phyloP scores from a whole-genome alignment of 1,139 yeast genomes.

The Taphrina sp. region DNA sequence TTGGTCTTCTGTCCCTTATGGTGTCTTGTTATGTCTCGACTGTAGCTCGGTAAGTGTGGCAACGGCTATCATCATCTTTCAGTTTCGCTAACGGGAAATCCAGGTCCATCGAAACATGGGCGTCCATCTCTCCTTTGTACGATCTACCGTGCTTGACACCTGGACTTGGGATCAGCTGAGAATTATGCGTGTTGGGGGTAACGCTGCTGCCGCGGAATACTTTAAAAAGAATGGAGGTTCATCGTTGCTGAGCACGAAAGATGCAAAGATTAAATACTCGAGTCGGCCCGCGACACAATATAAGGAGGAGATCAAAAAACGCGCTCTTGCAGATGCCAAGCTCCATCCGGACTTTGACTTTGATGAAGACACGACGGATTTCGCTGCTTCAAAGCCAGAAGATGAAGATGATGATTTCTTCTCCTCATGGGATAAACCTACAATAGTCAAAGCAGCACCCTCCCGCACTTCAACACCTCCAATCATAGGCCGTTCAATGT shows the following conservation, averaged over 20 bases:
- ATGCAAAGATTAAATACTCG: conserved; percentile 76
- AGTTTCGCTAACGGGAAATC: no score
- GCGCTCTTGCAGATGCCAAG: conserved; percentile 62
- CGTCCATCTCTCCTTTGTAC: conserved; percentile 92
- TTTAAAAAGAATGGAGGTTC: conserved; percentile 64
- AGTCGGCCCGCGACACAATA: conserved; percentile 75
- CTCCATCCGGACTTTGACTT: conserved; percentile 32
- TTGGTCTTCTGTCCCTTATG: conserved; percentile 99
- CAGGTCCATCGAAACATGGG: conserved; percentile 85
- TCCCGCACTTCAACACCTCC: conserved; percentile 51
- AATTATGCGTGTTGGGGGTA: conserved; percentile 95
- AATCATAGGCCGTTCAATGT: conserved; percentile 40
- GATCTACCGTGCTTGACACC: conserved; percentile 96
- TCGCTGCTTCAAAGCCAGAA: conserved; percentile 10
- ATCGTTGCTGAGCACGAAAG: conserved; percentile 38
- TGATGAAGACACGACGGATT: conserved; percentile 32
- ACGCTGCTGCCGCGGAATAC: conserved; percentile 67
- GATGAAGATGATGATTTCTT: conserved; percentile 73
- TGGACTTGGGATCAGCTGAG: conserved; percentile 87
- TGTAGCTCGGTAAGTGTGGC: conserved; percentile 73
- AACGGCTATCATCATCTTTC: neutral
- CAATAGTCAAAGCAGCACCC: conserved; percentile 53
- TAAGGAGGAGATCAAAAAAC: conserved; percentile 71
- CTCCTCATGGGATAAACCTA: conserved; percentile 83
- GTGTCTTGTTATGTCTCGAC: conserved; percentile 91